Evolutionary conservation across 805 yeast genomes (phyloP), one percentile per base, ranked within the genome.

Genomic region (Candida chauliodis): DNA sequence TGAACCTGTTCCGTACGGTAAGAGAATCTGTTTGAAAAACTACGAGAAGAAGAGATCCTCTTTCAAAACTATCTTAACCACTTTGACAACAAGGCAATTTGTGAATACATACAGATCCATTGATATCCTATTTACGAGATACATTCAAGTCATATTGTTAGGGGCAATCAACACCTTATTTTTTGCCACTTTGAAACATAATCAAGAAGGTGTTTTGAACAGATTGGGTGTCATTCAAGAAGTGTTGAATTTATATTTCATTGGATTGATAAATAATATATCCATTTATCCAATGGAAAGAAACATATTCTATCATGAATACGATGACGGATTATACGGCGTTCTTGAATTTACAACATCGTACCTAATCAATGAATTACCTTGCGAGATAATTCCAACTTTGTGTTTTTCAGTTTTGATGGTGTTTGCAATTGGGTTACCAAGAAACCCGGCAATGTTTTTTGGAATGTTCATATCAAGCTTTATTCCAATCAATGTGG

Each of bases 191-290:
- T 55, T 67, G 37, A 59, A 44, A 31, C 52, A 63, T 39, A 42
- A 52, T 10, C 57, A 52, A 34, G 63, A 64, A 20, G 81, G 90
- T 25, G 71, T 84, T 22, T 69, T 70, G 40, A 76, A 86, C 55
- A 64, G 95, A 46, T 58, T 87, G 10, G 95, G 95, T 3, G 60
- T 86, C 34, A 71, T 82, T 2, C 95, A 87, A 55, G 84, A 84
- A 51, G 73, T 81, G 3, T 63, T 81, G 16, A 78, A 87, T 19
- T 54, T 87, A 36, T 87, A 82, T 53, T 88, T 79, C 53, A 78
- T 80, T 34, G 96, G 96, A 1, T 76, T 86, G 72, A 69, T 87
- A 40, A 84, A 82, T 50, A 86, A 85, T 55, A 65, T 87, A 52
- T 75, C 91, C 1, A 68, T 83, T 11, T 88, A 81, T 52, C 95